Percentiles rank a stretch among this genome's conserved stretches.
Evolutionary conservation across 176 grass and related monocot genomes (phyloP).

Genomic region (Lolium perenne): DNA sequence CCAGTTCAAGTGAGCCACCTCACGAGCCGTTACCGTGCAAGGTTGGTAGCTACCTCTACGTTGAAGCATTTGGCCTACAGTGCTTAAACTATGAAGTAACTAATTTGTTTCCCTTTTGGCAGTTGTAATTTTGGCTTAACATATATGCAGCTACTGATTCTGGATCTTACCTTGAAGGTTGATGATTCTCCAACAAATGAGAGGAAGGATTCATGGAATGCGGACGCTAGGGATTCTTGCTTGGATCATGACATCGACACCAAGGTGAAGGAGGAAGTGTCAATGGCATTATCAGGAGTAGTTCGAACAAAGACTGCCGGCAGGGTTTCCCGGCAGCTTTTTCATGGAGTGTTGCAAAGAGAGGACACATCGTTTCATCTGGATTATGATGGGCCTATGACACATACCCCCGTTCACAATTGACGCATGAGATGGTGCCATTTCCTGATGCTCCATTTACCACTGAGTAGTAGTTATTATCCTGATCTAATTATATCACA

Average conservation of each 20-base stretch:
- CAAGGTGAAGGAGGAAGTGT: background rate
- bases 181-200: background rate
- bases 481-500: slow-evolving; percentile 17
- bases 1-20: slow-evolving; percentile 1
- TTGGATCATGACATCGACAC: background rate
- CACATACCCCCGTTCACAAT: slow-evolving; percentile 79
- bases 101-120: background rate
- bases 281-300: slow-evolving; percentile 1
- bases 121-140: background rate
- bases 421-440: slow-evolving; percentile 37
- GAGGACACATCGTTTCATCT: slow-evolving; percentile 64
- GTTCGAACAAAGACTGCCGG: background rate
- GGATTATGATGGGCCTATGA: slow-evolving; percentile 73
- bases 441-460: background rate
- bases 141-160: background rate
- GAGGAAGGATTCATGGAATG: background rate
- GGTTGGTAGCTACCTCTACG: slow-evolving; percentile 41
- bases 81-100: background rate
- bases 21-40: slow-evolving; percentile 39
- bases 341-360: background rate
- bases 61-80: background rate
- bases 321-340: slow-evolving; percentile 31
- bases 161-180: background rate
- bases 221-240: background rate
- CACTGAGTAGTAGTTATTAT: background rate